phyloP scores from a whole-genome alignment of 495 filamentous ascomycete species.

The Hypoxylon rickii region DNA sequence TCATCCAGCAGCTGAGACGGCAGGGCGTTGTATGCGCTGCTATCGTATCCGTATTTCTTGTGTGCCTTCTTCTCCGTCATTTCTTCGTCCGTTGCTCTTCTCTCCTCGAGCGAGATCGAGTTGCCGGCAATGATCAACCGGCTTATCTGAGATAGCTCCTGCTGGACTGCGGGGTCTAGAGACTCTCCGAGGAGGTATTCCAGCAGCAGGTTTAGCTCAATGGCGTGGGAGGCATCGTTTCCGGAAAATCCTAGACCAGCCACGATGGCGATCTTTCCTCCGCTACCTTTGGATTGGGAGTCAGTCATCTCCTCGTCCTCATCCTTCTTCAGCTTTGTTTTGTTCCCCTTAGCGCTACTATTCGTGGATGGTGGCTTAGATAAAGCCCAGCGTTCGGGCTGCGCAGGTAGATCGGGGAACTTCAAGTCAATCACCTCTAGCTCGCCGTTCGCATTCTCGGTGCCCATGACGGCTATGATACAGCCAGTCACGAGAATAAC shows the following conservation, averaged over 20 bases:
- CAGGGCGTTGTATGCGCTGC: conserved; percentile 78
- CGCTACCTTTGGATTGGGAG: conserved; percentile 37
- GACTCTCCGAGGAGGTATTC: conserved; percentile 90
- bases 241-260: conserved; percentile 86
- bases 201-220: conserved; percentile 75
- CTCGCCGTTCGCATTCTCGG: conserved; percentile 87
- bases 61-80: conserved; percentile 40
- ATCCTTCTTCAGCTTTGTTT: conserved; percentile 36
- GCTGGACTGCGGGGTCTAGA: conserved; percentile 58
- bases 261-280: conserved; percentile 81
- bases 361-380: conserved; percentile 37
- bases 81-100: conserved; percentile 39
- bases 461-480: conserved; percentile 88
- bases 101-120: conserved; percentile 63
- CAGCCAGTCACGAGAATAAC: conserved; percentile 85
- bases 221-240: conserved; percentile 65
- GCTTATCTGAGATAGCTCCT: conserved; percentile 69
- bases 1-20: conserved; percentile 83
- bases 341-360: conserved; percentile 15
- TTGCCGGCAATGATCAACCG: conserved; percentile 91
- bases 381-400: conserved; percentile 76
- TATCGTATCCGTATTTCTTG: conserved; percentile 96
- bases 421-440: conserved; percentile 91
- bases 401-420: conserved; percentile 80
- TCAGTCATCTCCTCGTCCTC: conserved; percentile 52